These are phyloP conservation scores for Aspergillus kassunensis DNA, from an alignment of 495 filamentous ascomycete species.

Conservation along the genomic window DNA sequence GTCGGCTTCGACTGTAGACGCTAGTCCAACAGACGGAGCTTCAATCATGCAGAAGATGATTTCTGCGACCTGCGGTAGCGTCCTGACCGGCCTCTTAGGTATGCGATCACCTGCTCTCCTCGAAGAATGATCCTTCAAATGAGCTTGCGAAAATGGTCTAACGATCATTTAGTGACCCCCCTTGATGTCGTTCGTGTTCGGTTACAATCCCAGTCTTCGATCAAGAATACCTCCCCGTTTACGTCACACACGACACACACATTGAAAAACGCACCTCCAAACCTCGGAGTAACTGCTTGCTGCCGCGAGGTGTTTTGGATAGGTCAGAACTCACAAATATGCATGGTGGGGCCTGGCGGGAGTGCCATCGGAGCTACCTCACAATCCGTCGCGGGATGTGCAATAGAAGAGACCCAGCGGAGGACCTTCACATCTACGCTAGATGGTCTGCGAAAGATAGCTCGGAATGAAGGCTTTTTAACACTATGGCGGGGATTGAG, in stretches of 20 bases:
- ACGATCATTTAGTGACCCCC: conserved; percentile 67
- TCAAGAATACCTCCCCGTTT: conserved; percentile 33
- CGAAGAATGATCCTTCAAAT: background rate
- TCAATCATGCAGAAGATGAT: conserved; percentile 87
- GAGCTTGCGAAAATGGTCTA: conserved; percentile 9
- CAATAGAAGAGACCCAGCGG: conserved; percentile 78
- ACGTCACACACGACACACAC: conserved; percentile 48
- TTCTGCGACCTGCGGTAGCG: conserved; percentile 83
- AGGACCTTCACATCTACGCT: conserved; percentile 84
- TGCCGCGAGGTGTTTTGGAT: conserved; percentile 97
- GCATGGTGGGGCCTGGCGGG: conserved; percentile 57
- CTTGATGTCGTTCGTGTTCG: conserved; percentile 96
- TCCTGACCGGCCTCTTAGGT: conserved; percentile 89
- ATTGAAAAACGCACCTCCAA: conserved; percentile 64
- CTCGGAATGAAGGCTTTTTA: conserved; percentile 82
- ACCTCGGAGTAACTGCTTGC: conserved; percentile 90
- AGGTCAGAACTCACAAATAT: conserved; percentile 78
- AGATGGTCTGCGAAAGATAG: conserved; percentile 91
- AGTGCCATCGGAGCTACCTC: conserved; percentile 29
- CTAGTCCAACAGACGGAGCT: conserved; percentile 47
- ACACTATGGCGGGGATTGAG: conserved; percentile 92
- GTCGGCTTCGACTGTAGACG: conserved; percentile 15
- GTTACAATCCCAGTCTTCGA: conserved; percentile 74
- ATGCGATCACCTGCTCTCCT: conserved; percentile 22
- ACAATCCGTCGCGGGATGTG: conserved; percentile 60